These are phyloP conservation scores for Leucogyrophana mollusca DNA, from an alignment of 768 basidiomycete species.

Conservation along the genomic window DNA sequence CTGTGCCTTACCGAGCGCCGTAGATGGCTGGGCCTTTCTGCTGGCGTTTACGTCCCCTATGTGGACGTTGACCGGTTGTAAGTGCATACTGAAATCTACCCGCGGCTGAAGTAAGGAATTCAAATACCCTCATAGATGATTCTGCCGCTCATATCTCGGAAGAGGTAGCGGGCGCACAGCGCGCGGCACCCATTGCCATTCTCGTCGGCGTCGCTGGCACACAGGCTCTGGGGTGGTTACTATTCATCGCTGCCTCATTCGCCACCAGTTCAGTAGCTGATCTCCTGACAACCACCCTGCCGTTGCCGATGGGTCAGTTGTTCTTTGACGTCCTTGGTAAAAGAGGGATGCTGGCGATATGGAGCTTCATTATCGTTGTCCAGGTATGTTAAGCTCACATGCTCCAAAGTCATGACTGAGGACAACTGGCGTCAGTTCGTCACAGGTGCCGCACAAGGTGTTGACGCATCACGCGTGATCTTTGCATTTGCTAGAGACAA, in stretches of 20 bases:
- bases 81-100: conserved; percentile 18
- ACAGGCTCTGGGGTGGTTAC: conserved; percentile 62
- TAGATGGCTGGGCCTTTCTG: conserved; percentile 74
- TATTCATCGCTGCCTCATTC: conserved; percentile 64
- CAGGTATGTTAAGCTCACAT: conserved; percentile 31
- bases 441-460: conserved; percentile 71
- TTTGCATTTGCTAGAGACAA: conserved; percentile 77
- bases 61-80: conserved; percentile 81
- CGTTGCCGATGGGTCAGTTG: conserved; percentile 72
- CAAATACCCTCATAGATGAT: conserved; percentile 46
- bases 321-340: conserved; percentile 66
- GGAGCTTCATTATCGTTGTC: conserved; percentile 69
- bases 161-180: conserved; percentile 63
- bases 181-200: conserved; percentile 68
- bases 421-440: conserved; percentile 45
- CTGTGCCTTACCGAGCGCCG: conserved; percentile 1
- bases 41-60: conserved; percentile 72
- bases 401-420: background rate
- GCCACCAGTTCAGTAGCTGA: conserved; percentile 54
- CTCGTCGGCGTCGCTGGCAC: conserved; percentile 61
- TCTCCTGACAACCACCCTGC: conserved; percentile 47
- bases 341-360: conserved; percentile 68
- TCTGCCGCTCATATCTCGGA: conserved; percentile 77
- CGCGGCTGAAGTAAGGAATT: background rate
- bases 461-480: conserved; percentile 73